Percentiles rank a stretch among this genome's conserved stretches.
phyloP scores from a whole-genome alignment of 2,329 filamentous ascomycete genomes.

The Zasmidium cellare region DNA sequence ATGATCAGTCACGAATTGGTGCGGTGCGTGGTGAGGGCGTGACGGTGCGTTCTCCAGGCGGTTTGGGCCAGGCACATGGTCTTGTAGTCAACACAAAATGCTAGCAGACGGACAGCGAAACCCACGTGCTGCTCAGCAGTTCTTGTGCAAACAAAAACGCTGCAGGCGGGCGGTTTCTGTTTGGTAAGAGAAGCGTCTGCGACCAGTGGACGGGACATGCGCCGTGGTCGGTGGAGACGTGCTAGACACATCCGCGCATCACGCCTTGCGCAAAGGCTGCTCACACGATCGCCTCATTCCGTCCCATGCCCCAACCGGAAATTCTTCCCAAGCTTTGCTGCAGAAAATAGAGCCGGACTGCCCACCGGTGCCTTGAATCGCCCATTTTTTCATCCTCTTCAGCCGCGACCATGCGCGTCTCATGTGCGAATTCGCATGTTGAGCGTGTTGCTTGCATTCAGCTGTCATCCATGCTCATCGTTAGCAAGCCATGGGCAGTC shows the following conservation, averaged over 20 bases:
- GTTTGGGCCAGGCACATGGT: slow-evolving; percentile 10
- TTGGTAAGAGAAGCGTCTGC: background rate
- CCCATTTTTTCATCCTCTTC: too few species aligned
- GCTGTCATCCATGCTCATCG: background rate
- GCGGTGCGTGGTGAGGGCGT: slow-evolving; percentile 15
- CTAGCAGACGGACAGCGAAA: background rate
- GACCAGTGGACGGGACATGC: background rate
- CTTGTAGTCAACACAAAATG: background rate
- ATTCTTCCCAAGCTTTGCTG: background rate
- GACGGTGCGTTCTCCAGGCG: slow-evolving; percentile 1
- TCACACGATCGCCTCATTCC: background rate
- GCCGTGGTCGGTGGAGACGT: background rate
- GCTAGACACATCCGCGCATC: background rate
- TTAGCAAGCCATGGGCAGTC: too few species aligned
- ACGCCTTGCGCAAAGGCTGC: background rate
- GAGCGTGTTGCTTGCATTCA: background rate
- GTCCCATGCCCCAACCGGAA: background rate
- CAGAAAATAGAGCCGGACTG: background rate
- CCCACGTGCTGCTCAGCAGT: background rate
- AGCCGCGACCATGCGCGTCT: background rate
- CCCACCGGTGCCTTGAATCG: background rate
- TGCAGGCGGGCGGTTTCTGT: background rate
- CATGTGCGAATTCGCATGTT: background rate
- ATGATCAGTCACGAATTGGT: slow-evolving; percentile 18
- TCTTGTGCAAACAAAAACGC: background rate